A percentile compares a stretch with the other conserved stretches of the same genome.
These are phyloP conservation scores for Perkinsus olseni DNA, from an alignment of 169 alveolate species.

Conservation along the genomic window DNA sequence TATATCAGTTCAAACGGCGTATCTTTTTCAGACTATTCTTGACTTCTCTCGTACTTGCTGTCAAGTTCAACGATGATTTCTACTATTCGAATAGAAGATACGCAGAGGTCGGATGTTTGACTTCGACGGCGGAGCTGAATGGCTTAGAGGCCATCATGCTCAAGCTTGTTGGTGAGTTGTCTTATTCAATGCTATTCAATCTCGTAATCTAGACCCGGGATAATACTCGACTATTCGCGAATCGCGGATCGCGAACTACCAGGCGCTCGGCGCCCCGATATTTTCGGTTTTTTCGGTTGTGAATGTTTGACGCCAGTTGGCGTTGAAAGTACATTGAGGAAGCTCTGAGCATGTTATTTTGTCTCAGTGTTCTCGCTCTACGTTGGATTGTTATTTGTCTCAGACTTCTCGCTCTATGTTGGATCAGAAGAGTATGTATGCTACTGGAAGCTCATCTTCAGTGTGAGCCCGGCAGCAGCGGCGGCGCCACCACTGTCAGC, in stretches of 20 bases:
- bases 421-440: not conserved
- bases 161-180: constrained; percentile 32
- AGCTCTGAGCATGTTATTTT: too few relatives aligned
- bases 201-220: too few relatives aligned
- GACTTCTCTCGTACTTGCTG: constrained; percentile 76
- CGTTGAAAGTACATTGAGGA: too few relatives aligned
- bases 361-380: too few relatives aligned
- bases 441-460: not conserved
- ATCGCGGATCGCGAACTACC: too few relatives aligned
- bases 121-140: constrained; percentile 67
- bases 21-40: constrained; percentile 12
- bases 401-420: not conserved
- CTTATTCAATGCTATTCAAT: not conserved
- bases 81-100: constrained; percentile 73
- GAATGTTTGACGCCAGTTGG: too few relatives aligned
- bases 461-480: not conserved
- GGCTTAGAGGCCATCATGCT: constrained; percentile 72
- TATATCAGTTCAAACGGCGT: not conserved
- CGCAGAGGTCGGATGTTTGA: constrained; percentile 87
- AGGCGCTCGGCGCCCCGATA: too few relatives aligned
- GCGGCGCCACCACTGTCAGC: not conserved
- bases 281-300: too few relatives aligned
- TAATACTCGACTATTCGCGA: too few relatives aligned
- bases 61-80: constrained; percentile 82
- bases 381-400: too few relatives aligned